Evolutionary conservation across 1,284 basidiomycete genomes (phyloP), one percentile per base, ranked within the genome.

Genomic region (Sanghuangporus sanghuang): DNA sequence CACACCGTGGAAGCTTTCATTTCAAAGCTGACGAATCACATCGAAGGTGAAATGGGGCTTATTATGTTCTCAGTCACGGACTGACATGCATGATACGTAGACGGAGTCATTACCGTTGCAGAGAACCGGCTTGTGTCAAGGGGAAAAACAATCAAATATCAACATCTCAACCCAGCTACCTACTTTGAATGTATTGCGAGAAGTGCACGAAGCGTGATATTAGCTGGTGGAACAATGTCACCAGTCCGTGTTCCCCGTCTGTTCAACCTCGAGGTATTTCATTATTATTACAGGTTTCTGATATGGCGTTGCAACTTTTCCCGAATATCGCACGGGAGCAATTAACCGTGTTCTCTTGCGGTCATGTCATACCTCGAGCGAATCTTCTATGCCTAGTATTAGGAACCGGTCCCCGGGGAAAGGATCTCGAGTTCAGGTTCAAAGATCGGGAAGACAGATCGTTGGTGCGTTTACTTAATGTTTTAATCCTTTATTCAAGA

Each of bases 211-310:
- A 85, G 90, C 1, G 87, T 99, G 7, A 78, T 99, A 27, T 79
- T 99, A 14, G 95, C 96, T 0, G 96, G 96, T 8, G 96, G 96
- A 1, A 99, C 96, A 0, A 98, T 99, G 96, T 95, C 94, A 46
- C 96, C 96, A 7, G 93, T 95, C 69, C 39, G 7, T 16, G 21
- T 59, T 16, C 23, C 8, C 32, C 18, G 39, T 40, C 36, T 39
- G 57, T 48, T 52, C 39, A 57, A 52, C 55, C 57, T 23, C n/a
- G 6, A 39, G n/a, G 40, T 9, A 27, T 35, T 27, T 46, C 4
- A n/a, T 59, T 14, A 50, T 14, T 58, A 14, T 21, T 57, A 27
- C 69, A 96, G 94, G 89, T 98, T 54, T 87, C 90, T n/a, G 95
- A 98, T 73, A 86, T 98, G 27, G 79, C 86, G 35, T 81, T 81